Conservation (phyloP, 768 basidiomycete genomes). For the Omphalotus guepiniiformis region DNA sequence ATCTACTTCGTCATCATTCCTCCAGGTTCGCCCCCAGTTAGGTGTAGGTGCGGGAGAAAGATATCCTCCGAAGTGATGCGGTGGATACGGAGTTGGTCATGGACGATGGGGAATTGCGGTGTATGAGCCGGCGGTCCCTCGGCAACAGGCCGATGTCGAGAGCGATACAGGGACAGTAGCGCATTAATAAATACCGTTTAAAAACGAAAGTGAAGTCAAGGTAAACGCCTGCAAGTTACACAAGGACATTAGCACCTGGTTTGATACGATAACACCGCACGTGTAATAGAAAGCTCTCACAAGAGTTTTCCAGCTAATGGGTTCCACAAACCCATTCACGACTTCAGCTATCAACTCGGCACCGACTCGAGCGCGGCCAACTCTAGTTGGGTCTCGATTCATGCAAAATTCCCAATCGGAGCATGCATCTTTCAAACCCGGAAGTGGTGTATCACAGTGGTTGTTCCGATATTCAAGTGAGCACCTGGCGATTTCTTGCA, state of each 20-base stretch:
- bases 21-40: slow-evolving; percentile 41
- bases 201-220: slow-evolving; percentile 68
- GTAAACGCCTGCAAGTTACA: slow-evolving; percentile 78
- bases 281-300: no score
- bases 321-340: slow-evolving; percentile 94
- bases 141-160: slow-evolving; percentile 49
- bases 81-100: slow-evolving; percentile 36
- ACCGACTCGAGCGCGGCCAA: slow-evolving; percentile 85
- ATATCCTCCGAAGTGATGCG: slow-evolving; percentile 43
- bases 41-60: slow-evolving; percentile 48
- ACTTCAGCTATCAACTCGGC: slow-evolving; percentile 96
- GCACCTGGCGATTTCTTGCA: slow-evolving; percentile 91
- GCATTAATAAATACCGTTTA: slow-evolving; percentile 80
- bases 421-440: slow-evolving; percentile 86
- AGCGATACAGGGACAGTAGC: slow-evolving; percentile 73
- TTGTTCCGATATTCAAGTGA: slow-evolving; percentile 77
- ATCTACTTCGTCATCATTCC: slow-evolving; percentile 20
- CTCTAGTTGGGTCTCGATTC: slow-evolving; percentile 87
- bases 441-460: slow-evolving; percentile 76
- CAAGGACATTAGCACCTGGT: no score
- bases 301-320: slow-evolving; percentile 96
- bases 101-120: slow-evolving; percentile 38
- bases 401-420: slow-evolving; percentile 91
- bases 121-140: slow-evolving; percentile 30
- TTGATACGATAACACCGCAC: no score